Evolutionary conservation across 2,329 filamentous ascomycete genomes (phyloP).

Genomic region (Penicillium expansum): DNA sequence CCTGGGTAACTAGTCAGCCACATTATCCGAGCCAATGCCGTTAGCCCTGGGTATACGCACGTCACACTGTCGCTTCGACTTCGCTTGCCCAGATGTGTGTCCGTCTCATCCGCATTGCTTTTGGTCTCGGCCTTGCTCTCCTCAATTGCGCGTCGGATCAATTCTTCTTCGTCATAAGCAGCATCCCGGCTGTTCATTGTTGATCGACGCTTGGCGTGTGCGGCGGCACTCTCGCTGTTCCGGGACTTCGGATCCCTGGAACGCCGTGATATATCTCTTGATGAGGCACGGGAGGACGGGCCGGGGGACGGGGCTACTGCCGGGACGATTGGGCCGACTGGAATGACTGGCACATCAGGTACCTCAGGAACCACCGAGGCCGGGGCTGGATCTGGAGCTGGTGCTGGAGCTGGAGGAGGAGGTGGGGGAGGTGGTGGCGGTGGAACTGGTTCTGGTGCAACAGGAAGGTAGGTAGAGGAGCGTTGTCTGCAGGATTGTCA

Average conservation of each 20-base stretch:
- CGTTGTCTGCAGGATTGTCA: conserved; percentile 51
- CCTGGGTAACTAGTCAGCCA: conserved; percentile 49
- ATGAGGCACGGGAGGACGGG: conserved; percentile 45
- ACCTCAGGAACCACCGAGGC: not conserved
- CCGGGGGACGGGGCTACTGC: conserved; percentile 28
- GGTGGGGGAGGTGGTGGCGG: not conserved
- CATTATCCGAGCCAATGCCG: conserved; percentile 16
- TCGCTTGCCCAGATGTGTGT: conserved; percentile 70
- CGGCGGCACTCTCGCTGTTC: conserved; percentile 50
- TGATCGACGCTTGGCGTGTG: conserved; percentile 76
- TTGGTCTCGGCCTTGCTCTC: conserved; percentile 83
- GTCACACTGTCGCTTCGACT: conserved; percentile 90
- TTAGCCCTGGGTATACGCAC: conserved; percentile 56
- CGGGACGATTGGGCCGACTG: not conserved
- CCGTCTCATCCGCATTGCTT: conserved; percentile 53
- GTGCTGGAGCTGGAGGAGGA: not conserved
- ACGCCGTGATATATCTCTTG: conserved; percentile 39
- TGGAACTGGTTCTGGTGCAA: conserved; percentile 39
- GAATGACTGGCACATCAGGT: not conserved
- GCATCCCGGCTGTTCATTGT: conserved; percentile 97
- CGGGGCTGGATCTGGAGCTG: not conserved
- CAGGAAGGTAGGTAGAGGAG: conserved; percentile 63
- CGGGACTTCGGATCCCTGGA: conserved; percentile 46
- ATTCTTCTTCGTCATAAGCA: conserved; percentile 92
- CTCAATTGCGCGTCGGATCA: conserved; percentile 83